Conservation (phyloP, 495 filamentous ascomycete species). For the Tuber indicum region DNA sequence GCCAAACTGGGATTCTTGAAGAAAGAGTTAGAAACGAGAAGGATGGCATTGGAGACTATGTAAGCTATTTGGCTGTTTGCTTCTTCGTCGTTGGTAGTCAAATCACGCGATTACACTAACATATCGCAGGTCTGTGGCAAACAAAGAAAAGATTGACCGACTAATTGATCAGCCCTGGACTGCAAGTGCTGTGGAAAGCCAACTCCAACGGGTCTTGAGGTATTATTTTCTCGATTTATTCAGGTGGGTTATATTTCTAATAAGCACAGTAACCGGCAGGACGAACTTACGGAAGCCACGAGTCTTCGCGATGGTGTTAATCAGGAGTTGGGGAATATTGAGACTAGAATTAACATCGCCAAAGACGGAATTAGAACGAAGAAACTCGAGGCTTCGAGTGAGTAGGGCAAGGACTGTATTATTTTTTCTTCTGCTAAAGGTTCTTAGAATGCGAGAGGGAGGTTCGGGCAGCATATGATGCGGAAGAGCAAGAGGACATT, state of each 20-base stretch:
- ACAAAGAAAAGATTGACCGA: constrained; percentile 59
- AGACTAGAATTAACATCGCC: constrained; percentile 64
- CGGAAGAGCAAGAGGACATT: constrained; percentile 26
- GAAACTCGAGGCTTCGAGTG: constrained; percentile 53
- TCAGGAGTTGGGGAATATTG: constrained; percentile 68
- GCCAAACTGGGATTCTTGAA: constrained; percentile 72
- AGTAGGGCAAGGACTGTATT: constrained; percentile 22
- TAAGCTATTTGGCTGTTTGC: constrained; percentile 13
- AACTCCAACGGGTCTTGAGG: constrained; percentile 61
- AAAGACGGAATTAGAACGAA: constrained; percentile 58
- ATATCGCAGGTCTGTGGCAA: constrained; percentile 51
- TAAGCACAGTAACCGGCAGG: constrained; percentile 33
- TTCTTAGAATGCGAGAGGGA: constrained; percentile 29
- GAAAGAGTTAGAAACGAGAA: constrained; percentile 64
- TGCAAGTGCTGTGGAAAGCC: constrained; percentile 60
- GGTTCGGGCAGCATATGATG: constrained; percentile 31
- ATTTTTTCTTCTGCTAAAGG: constrained; percentile 5
- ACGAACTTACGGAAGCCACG: constrained; percentile 54
- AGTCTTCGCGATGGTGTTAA: constrained; percentile 60
- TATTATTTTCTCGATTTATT: constrained; percentile 25
- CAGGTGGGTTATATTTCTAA: not conserved
- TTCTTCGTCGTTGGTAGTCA: not conserved
- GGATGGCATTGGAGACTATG: constrained; percentile 68
- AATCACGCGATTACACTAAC: constrained; percentile 4
- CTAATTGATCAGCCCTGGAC: constrained; percentile 62